Evolutionary conservation across 352 stramenopile genomes (phyloP).

Genomic region (Globisporangium abappressorium): DNA sequence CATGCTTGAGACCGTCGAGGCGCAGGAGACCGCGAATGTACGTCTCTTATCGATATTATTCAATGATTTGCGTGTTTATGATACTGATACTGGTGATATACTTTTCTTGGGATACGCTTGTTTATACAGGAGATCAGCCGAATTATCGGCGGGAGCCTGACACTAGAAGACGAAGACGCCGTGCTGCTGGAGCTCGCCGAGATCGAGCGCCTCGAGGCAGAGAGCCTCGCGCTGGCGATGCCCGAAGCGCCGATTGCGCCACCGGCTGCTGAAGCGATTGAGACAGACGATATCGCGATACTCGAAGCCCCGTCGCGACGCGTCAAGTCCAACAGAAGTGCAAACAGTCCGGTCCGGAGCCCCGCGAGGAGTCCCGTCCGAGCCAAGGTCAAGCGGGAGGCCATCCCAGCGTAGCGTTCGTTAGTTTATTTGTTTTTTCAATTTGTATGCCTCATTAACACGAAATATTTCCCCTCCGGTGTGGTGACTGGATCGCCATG

Average conservation of each 20-base stretch:
- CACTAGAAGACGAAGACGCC: conserved; percentile 81
- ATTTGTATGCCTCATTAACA: neutral
- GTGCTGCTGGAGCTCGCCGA: conserved; percentile 82
- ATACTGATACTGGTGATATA: neutral
- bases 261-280: conserved; percentile 48
- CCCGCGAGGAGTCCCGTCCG: conserved; percentile 3
- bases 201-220: conserved; percentile 75
- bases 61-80: neutral
- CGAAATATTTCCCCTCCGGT: no score
- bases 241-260: conserved; percentile 51
- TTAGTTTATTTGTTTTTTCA: neutral
- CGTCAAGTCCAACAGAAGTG: neutral
- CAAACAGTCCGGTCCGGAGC: neutral
- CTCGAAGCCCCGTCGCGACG: neutral
- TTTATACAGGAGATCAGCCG: conserved; percentile 78
- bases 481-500: no score
- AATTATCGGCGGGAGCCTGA: conserved; percentile 73
- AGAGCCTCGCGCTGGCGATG: conserved; percentile 45
- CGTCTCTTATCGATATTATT: conserved; percentile 11
- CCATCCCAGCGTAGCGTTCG: conserved; percentile 15
- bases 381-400: conserved; percentile 13
- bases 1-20: conserved; percentile 88
- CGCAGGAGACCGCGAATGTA: conserved; percentile 72
- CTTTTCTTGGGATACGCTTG: conserved; percentile 4
- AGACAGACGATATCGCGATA: conserved; percentile 1